These are phyloP conservation scores for Ajuga reptans DNA, from an alignment of 305 asterid genomes.

Conservation along the genomic window DNA sequence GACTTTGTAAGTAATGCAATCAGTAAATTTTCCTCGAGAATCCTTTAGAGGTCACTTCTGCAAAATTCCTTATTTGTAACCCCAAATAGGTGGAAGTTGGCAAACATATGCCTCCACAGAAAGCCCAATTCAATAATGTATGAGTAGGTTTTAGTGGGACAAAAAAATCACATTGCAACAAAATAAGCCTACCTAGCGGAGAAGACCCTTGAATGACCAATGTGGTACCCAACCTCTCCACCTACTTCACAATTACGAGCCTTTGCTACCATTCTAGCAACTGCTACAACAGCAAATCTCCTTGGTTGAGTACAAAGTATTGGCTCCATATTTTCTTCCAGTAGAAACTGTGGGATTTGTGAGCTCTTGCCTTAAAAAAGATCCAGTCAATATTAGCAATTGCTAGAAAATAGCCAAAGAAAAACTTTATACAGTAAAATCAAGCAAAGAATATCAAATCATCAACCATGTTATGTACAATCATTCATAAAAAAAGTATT, in stretches of 20 bases:
- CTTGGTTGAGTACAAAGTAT: slow-evolving; percentile 91
- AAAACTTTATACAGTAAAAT: not conserved
- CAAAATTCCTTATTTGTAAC: not conserved
- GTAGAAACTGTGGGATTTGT: slow-evolving; percentile 85
- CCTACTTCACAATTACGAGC: slow-evolving; percentile 88
- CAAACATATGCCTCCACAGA: not conserved
- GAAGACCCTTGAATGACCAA: slow-evolving; percentile 81
- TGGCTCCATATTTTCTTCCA: slow-evolving; percentile 71
- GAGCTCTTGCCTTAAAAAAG: slow-evolving; percentile 74
- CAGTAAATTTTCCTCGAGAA: not conserved
- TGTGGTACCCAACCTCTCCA: slow-evolving; percentile 90
- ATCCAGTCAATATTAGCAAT: slow-evolving; percentile 9
- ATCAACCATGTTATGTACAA: not conserved
- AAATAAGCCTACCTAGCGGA: slow-evolving; percentile 52
- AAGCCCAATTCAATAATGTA: not conserved
- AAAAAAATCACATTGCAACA: not conserved
- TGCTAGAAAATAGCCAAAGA: not conserved
- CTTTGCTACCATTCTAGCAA: slow-evolving; percentile 83
- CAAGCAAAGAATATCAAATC: not conserved
- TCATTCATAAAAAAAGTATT: not conserved
- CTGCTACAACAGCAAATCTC: slow-evolving; percentile 97
- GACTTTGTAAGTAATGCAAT: not conserved
- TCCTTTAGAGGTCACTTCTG: not conserved
- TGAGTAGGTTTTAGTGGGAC: not conserved
- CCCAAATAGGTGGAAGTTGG: not conserved